Percentiles rank a stretch among this genome's conserved stretches.
Evolutionary conservation across 2,329 filamentous ascomycete species (phyloP).

Genomic region (Xylariaceae sp.): DNA sequence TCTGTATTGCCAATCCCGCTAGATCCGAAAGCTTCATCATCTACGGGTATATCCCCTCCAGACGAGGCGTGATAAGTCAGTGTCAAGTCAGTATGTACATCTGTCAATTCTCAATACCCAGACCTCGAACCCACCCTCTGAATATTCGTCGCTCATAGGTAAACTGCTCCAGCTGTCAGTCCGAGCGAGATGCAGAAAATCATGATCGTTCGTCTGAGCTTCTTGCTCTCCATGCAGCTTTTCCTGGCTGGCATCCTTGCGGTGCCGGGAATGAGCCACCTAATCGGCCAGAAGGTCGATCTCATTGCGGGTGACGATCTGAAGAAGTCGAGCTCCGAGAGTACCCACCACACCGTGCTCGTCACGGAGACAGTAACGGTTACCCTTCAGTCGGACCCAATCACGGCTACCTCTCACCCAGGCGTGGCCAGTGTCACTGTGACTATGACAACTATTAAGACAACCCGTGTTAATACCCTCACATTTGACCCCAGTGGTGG

Average conservation of each 20-base stretch:
- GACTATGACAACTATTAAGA: slow-evolving; percentile 6
- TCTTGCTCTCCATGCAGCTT: background rate
- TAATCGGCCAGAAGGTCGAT: background rate
- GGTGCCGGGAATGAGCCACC: background rate
- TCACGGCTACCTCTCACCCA: background rate
- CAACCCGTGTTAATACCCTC: slow-evolving; percentile 1
- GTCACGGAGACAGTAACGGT: background rate
- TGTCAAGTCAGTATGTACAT: background rate
- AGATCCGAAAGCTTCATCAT: background rate
- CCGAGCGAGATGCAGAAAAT: slow-evolving; percentile 4
- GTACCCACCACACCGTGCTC: background rate
- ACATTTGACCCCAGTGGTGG: background rate
- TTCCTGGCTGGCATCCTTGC: slow-evolving; percentile 3
- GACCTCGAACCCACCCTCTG: background rate
- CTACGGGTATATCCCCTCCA: background rate
- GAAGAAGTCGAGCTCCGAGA: background rate
- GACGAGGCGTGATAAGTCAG: background rate
- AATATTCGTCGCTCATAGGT: background rate
- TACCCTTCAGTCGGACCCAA: background rate
- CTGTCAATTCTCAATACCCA: background rate
- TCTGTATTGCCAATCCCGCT: background rate
- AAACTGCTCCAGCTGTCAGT: background rate
- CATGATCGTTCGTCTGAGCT: slow-evolving; percentile 2
- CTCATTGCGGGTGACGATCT: background rate
- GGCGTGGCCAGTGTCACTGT: background rate